Base-by-base conservation (phyloP, 1,284 basidiomycete genomes). In the Rhodotorula sp. region DNA sequence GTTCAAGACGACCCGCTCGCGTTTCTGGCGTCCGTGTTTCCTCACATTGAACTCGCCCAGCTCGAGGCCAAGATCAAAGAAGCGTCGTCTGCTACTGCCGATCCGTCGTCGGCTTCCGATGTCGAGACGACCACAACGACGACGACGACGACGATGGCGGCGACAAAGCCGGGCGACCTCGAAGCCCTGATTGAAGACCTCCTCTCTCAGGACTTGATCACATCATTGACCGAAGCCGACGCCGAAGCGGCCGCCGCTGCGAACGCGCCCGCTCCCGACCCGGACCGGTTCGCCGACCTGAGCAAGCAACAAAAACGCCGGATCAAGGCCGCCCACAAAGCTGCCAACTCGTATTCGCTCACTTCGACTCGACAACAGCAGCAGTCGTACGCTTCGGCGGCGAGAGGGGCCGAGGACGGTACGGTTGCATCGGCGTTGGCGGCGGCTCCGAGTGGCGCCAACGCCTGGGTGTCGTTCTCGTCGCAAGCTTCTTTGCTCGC, bases 1-100 rank as follows among this genome's bases (percentile, higher is more conserved):
- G 67, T 62, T 12, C 58, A 56, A 51, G 67, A 75, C 56, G 74
- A 75, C 46, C 74, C 74, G 49, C 64, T 75, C 59, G 69, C 67
- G 6, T 73, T 75, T 64, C 60, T 75, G 30, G 68, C 66, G 18
- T 58, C 62, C 45, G 68, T 75, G 15, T 75, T 75, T 22, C 74
- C 74, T 18, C 60, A 71, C 59, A 49, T 68, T n/a, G 62, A 66
- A 22, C 44, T 72, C 58, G 56, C 57, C 3, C n/a, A 53, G 18
- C 58, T 71, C 53, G 65, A 67, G 45, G 26, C 62, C 26, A 68
- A 66, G 57, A 67, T 73, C 42, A 26, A 29, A 15, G 62, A 62
- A 44, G 29, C 20, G 24, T 22, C 44, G 6, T 29, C 46, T 4
- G 14, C 30, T 29, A 29, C 42, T 53, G 66, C 46, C 14, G 62